Percentiles rank a stretch among this genome's conserved stretches.
These are phyloP conservation scores for Agrocybe pediades DNA, from an alignment of 768 basidiomycete genomes.

Conservation along the genomic window DNA sequence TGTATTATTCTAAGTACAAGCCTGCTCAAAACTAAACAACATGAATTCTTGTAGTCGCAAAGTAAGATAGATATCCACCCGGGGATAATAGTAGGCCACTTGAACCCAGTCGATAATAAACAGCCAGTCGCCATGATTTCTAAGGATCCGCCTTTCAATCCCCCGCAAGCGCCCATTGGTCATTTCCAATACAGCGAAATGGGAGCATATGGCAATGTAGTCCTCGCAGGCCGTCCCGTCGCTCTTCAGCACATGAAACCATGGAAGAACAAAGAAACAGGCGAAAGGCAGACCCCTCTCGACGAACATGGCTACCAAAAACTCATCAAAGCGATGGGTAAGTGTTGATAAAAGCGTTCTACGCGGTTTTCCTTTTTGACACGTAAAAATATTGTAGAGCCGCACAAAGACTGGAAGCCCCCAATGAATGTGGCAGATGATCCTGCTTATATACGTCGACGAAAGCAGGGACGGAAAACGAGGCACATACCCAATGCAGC, in stretches of 20 bases:
- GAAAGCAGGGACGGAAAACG: background rate
- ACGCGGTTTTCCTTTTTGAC: background rate
- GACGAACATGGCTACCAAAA: background rate
- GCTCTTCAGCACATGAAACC: background rate
- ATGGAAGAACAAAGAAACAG: background rate
- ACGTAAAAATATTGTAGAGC: background rate
- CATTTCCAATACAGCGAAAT: background rate
- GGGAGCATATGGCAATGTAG: background rate
- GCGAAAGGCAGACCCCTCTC: background rate
- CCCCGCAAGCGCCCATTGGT: background rate
- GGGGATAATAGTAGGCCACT: conserved; percentile 20
- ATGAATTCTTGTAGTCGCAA: background rate
- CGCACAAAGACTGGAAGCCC: conserved; percentile 11
- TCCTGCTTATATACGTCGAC: conserved; percentile 6
- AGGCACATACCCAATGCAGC: background rate
- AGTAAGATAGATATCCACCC: conserved; percentile 24
- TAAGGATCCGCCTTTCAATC: background rate
- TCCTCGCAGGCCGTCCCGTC: background rate
- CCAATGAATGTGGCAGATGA: background rate
- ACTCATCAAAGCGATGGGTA: conserved; percentile 16
- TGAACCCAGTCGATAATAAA: no score
- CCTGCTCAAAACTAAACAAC: background rate
- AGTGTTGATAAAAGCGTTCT: background rate
- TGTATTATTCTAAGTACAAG: background rate
- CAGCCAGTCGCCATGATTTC: background rate